phyloP scores from a whole-genome alignment of 2,329 filamentous ascomycete genomes.

The Xylaria sp. region DNA sequence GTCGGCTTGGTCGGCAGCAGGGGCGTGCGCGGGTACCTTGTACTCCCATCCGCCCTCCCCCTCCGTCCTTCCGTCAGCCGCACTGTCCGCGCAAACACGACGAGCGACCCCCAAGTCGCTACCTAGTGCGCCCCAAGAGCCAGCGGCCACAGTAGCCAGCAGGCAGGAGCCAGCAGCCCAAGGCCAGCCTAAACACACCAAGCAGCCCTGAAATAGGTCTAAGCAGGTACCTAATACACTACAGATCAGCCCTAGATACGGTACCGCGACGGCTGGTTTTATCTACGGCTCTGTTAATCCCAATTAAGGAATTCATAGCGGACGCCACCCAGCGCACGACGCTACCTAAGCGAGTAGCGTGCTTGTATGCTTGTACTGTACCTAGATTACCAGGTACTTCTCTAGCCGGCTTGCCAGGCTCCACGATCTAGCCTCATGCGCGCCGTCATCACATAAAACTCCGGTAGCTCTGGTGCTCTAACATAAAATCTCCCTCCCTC shows the following conservation, averaged over 20 bases:
- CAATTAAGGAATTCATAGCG: constrained; percentile 14
- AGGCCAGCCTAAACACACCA: not conserved
- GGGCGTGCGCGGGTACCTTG: no score
- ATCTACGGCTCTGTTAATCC: not conserved
- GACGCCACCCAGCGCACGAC: constrained; percentile 20
- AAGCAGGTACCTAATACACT: no score
- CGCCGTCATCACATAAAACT: constrained; percentile 13
- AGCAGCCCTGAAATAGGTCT: not conserved
- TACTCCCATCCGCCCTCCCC: no score
- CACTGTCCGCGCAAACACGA: constrained; percentile 13
- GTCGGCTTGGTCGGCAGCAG: constrained; percentile 15
- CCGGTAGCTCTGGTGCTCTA: not conserved
- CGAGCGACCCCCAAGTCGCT: not conserved
- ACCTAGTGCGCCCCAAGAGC: not conserved
- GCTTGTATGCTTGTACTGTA: no score
- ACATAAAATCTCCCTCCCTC: not conserved
- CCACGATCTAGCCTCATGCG: constrained; percentile 21
- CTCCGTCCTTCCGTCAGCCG: constrained; percentile 23
- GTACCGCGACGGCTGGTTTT: no score
- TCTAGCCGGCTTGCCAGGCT: constrained; percentile 19
- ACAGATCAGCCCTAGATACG: constrained; percentile 13
- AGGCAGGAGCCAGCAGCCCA: not conserved
- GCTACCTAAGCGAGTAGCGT: constrained; percentile 16
- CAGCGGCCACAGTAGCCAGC: not conserved
- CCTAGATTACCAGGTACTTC: no score